Base-by-base conservation (phyloP, 495 filamentous ascomycete genomes). In the Xylaria castorea region DNA sequence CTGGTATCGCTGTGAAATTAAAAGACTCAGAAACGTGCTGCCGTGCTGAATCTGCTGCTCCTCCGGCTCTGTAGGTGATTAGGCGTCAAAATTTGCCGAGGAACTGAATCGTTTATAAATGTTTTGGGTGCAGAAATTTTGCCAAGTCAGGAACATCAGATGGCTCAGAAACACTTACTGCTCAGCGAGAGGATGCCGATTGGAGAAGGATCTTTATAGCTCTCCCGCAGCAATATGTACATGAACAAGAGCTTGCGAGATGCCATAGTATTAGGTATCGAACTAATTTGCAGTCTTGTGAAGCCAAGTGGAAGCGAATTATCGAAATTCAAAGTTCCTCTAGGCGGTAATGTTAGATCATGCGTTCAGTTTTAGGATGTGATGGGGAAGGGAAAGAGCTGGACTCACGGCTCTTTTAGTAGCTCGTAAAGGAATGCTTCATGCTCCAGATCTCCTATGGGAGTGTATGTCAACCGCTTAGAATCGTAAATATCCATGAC, bases 1-100 rank as follows among this genome's bases (percentile, higher is more conserved):
- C 44, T 83, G 83, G 46, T 79, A 80, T 36, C 34, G 55, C 20
- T 75, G 71, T 16, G 74, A 67, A 4, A 86, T 77, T 11, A 34
- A n/a, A 18, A 66, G 1, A 7, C 46, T 50, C 16, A 51, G 64
- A 5, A 38, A 66, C 9, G 64, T 32, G 46, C 5, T 66, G 30
- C 44, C 46, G 32, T 51, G 46, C 9, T 51, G 64, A 14, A 9
- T 20, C 3, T 53, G 30, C 18, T 20, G 30, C 44, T 66, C 46
- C 25, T 66, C 38, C 8, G 64, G 46, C 38, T 66, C 48, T 51
- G 48, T 51, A 51, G 8, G 48, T 11, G n/a, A 22, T 51, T 22
- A 22, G 9, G 9, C 7, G 48, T 51, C n/a, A 51, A 25, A 22
- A 11, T 22, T 25, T 22, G 18, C 44, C 48, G 9, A 25, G n/a